Base-by-base conservation (phyloP, 1,284 basidiomycete genomes). In the Apiotrichum mycotoxinovorans region DNA sequence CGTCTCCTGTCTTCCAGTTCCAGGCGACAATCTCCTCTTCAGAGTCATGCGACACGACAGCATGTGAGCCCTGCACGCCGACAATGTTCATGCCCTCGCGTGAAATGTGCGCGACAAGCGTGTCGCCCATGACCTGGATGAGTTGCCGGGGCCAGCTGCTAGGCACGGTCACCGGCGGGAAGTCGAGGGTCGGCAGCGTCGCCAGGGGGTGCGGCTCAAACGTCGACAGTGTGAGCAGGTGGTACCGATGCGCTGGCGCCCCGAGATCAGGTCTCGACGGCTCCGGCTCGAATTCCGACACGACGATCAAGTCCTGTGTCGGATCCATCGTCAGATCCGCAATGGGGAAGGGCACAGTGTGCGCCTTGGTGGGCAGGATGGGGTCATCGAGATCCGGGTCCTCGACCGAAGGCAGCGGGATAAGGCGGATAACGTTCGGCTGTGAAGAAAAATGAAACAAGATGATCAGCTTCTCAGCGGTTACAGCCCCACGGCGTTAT, bases 281-380 rank as follows among this genome's bases (percentile, higher is more conserved):
- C 12, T 51, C 38, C 25, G 54, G 51, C 38, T 50, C 49, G 14
- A 14, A 51, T 18, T 51, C 49, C 26, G 49, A 51, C 37, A 75
- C 69, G 7, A 77, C 72, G 12, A 77, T 70, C 38, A 77, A 64
- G 51, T 77, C 74, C 57, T 77, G 75, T 2, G 71, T 70, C 4
- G 75, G 75, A 48, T 77, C 75, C 71, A 77, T 73, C 14, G 75
- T 77, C 38, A 77, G 54, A 56, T 77, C 75, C 2, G 74, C 71
- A n/a, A 76, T 73, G 14, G 66, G 49, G 51, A 74, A 73, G 20
- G 55, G 42, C 5, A 74, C 53, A 38, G 64, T 62, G 49, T 52
- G 23, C 20, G 52, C 57, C 34, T 65, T 65, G 18, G 56, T 62
- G 12, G 65, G 63, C 3, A 64, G 3, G 17, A 59, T 55, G 22